Evolutionary conservation across 768 basidiomycete genomes (phyloP).

Genomic region (Mycena kentingensis): DNA sequence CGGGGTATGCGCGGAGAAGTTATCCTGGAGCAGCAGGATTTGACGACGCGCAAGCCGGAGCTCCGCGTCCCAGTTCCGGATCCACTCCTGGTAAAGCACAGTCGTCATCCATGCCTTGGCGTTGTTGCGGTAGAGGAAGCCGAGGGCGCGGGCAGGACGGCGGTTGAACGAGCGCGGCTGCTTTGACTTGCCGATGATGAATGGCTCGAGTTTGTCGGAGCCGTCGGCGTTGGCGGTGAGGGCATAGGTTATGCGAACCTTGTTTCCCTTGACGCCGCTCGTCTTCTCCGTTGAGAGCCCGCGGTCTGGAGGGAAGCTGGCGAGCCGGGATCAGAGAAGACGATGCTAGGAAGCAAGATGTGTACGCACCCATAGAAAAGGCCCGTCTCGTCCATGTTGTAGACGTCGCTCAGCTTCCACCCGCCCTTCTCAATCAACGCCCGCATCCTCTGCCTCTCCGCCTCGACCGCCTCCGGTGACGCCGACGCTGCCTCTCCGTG

Average conservation of each 20-base stretch:
- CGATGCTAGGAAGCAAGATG: not conserved
- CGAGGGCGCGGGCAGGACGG: conserved; percentile 32
- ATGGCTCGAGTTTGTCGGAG: conserved; percentile 30
- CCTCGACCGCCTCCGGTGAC: conserved; percentile 23
- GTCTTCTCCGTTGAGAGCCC: conserved; percentile 2
- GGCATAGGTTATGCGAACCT: conserved; percentile 20
- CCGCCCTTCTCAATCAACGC: conserved; percentile 28
- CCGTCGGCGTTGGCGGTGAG: conserved; percentile 40
- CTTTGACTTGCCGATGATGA: conserved; percentile 37
- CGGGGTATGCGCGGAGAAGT: conserved; percentile 16
- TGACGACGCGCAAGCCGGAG: conserved; percentile 7
- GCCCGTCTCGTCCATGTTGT: conserved; percentile 38
- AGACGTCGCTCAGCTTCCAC: conserved; percentile 33
- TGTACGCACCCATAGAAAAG: conserved; percentile 35
- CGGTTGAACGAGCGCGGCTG: conserved; percentile 32
- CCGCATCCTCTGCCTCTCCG: conserved; percentile 27
- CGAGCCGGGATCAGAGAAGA: no score
- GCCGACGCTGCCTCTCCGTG: conserved; percentile 40
- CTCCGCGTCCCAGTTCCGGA: conserved; percentile 17
- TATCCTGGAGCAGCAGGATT: conserved; percentile 25
- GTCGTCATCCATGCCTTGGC: conserved; percentile 42
- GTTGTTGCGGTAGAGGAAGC: conserved; percentile 40
- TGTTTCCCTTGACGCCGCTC: conserved; percentile 13
- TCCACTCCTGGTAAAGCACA: conserved; percentile 37
- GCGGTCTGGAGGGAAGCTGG: conserved; percentile 15